These are phyloP conservation scores for Blastocystis sp. DNA, from an alignment of 352 stramenopile genomes.

Conservation along the genomic window DNA sequence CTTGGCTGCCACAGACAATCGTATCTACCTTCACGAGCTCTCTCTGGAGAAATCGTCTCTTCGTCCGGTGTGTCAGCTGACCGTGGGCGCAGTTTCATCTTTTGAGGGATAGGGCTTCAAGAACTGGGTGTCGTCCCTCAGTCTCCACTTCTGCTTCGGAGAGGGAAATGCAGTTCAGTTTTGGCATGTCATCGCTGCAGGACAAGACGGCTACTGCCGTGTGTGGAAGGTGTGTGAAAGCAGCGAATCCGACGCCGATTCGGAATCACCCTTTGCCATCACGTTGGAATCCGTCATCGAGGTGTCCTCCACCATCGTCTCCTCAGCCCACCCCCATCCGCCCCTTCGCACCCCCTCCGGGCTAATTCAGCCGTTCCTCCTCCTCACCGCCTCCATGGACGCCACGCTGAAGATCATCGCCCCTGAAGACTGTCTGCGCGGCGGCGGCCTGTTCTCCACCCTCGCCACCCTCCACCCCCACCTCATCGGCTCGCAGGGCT, in stretches of 20 bases:
- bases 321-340: conserved; percentile 27
- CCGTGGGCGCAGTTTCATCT: background rate
- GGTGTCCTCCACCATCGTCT: background rate
- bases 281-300: conserved; percentile 52
- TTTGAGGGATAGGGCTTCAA: conserved; percentile 20
- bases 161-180: background rate
- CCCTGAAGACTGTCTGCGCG: background rate
- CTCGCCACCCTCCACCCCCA: conserved; percentile 48
- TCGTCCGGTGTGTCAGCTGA: background rate
- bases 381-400: conserved; percentile 37
- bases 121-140: conserved; percentile 47
- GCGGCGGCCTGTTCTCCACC: conserved; percentile 10
- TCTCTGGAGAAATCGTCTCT: background rate
- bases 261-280: background rate
- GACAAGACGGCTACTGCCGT: conserved; percentile 35
- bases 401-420: conserved; percentile 13
- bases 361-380: conserved; percentile 30
- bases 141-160: conserved; percentile 21
- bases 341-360: background rate
- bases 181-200: conserved; percentile 26
- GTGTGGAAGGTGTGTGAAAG: conserved; percentile 19
- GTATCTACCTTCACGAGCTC: conserved; percentile 8
- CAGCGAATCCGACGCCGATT: background rate
- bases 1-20: conserved; percentile 47
- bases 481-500: conserved; percentile 58